phyloP scores from a whole-genome alignment of 306 rosid genomes.

The Citrullus amarus region DNA sequence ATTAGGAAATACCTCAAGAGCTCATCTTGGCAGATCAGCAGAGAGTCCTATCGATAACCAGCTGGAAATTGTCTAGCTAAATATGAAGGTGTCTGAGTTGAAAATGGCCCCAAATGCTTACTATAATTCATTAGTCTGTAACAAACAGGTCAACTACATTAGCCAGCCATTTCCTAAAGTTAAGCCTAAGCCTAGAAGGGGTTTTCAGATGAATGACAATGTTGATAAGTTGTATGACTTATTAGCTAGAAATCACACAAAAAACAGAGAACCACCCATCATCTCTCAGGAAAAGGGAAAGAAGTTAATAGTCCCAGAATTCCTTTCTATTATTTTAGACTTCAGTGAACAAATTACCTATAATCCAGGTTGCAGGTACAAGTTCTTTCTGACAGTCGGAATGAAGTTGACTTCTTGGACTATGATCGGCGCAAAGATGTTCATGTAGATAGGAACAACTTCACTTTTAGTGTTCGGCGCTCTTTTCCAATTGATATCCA shows the following conservation, averaged over 20 bases:
- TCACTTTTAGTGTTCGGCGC: too few relatives aligned
- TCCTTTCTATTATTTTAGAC: too few relatives aligned
- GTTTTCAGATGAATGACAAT: neutral
- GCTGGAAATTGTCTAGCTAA: slow-evolving; percentile 76
- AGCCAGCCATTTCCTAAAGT: neutral
- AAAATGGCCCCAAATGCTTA: slow-evolving; percentile 84
- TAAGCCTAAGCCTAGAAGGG: too few relatives aligned
- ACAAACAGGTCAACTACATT: neutral
- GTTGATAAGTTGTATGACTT: neutral
- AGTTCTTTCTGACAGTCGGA: neutral
- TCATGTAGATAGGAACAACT: too few relatives aligned
- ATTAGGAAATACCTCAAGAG: slow-evolving; percentile 55
- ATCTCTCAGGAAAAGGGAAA: too few relatives aligned
- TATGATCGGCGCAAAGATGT: too few relatives aligned
- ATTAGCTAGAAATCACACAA: neutral
- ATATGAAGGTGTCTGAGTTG: slow-evolving; percentile 83
- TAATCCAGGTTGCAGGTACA: too few relatives aligned
- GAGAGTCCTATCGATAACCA: slow-evolving; percentile 89
- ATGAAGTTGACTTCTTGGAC: too few relatives aligned
- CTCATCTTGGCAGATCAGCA: slow-evolving; percentile 80
- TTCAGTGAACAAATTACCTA: too few relatives aligned
- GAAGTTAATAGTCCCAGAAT: too few relatives aligned
- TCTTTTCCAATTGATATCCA: too few relatives aligned
- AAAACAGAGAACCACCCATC: neutral
- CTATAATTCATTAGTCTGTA: slow-evolving; percentile 61